These are phyloP conservation scores for Capronia epimyces DNA, from an alignment of 2,329 filamentous ascomycete species.

Conservation along the genomic window DNA sequence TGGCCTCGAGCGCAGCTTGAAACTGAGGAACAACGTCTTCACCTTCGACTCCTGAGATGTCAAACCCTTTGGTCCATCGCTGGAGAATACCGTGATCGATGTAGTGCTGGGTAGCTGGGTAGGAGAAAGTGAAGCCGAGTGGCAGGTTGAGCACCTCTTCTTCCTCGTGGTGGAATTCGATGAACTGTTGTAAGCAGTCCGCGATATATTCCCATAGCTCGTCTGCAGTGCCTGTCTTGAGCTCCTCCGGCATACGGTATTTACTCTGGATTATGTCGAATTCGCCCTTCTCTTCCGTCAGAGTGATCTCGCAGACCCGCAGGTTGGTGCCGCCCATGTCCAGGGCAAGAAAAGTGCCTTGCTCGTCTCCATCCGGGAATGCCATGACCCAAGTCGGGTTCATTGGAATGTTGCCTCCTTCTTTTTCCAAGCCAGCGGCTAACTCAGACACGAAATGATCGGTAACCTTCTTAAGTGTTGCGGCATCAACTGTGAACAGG, in stretches of 20 bases:
- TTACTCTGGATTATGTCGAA: constrained; percentile 96
- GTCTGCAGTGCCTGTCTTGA: constrained; percentile 77
- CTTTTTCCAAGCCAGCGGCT: constrained; percentile 74
- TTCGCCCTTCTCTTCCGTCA: constrained; percentile 80
- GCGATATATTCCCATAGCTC: constrained; percentile 94
- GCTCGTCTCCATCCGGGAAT: constrained; percentile 80
- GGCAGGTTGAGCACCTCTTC: constrained; percentile 59
- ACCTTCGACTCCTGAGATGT: constrained; percentile 86
- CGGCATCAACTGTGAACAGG: constrained; percentile 68
- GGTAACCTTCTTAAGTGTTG: constrained; percentile 84
- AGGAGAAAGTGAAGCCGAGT: constrained; percentile 93
- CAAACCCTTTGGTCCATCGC: constrained; percentile 96
- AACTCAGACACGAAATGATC: constrained; percentile 85
- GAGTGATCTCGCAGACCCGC: constrained; percentile 84
- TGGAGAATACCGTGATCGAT: constrained; percentile 90
- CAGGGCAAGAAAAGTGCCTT: constrained; percentile 78
- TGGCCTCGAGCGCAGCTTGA: constrained; percentile 66
- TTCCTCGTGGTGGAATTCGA: constrained; percentile 73
- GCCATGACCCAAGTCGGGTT: constrained; percentile 95
- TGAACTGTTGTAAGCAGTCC: constrained; percentile 84
- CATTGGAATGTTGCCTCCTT: constrained; percentile 97
- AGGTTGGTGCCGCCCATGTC: constrained; percentile 97
- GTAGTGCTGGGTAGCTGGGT: constrained; percentile 86
- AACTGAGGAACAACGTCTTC: constrained; percentile 85
- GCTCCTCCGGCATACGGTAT: constrained; percentile 87